Percentiles rank a stretch among this genome's conserved stretches.
These are phyloP conservation scores for Pseudogymnoascus sp. DNA, from an alignment of 2,329 filamentous ascomycete species.

Conservation along the genomic window DNA sequence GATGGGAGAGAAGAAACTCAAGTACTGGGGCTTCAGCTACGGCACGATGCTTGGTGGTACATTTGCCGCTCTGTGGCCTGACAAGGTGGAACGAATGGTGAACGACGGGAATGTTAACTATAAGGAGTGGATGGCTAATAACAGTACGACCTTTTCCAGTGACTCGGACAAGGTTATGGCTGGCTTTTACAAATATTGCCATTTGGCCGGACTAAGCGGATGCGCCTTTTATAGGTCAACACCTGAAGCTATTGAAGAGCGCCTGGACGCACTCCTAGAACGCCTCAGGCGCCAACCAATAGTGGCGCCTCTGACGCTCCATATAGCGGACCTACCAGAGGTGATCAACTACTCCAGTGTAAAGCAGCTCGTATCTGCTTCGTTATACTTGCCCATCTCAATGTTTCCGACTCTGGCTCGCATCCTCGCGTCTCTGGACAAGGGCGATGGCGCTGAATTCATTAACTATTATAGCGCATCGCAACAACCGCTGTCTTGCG, in stretches of 20 bases:
- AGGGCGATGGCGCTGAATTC: slow-evolving; percentile 37
- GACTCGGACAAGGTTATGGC: slow-evolving; percentile 24
- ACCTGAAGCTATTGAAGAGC: slow-evolving; percentile 17
- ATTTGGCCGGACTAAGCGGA: slow-evolving; percentile 25
- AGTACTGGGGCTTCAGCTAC: slow-evolving; percentile 45
- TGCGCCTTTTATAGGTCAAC: slow-evolving; percentile 21
- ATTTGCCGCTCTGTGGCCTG: slow-evolving; percentile 36
- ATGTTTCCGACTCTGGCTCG: slow-evolving; percentile 23
- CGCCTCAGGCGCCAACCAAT: slow-evolving; percentile 30
- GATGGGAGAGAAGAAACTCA: slow-evolving; percentile 27
- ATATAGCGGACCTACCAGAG: slow-evolving; percentile 16
- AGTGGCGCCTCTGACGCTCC: slow-evolving; percentile 16
- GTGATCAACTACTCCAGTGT: slow-evolving; percentile 25
- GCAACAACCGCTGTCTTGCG: slow-evolving; percentile 19
- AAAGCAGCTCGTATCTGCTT: slow-evolving; percentile 18
- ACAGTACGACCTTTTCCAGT: slow-evolving; percentile 35
- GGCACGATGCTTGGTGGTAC: slow-evolving; percentile 36
- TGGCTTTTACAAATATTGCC: slow-evolving; percentile 24
- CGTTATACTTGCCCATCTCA: slow-evolving; percentile 24
- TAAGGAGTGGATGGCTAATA: slow-evolving; percentile 20
- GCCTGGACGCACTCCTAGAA: slow-evolving; percentile 30
- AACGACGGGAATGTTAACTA: slow-evolving; percentile 23
- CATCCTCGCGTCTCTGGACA: slow-evolving; percentile 22
- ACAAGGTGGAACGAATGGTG: slow-evolving; percentile 33
- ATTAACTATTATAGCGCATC: slow-evolving; percentile 20